These are phyloP conservation scores for Chalciporus piperatus DNA, from an alignment of 768 basidiomycete genomes.

Conservation along the genomic window DNA sequence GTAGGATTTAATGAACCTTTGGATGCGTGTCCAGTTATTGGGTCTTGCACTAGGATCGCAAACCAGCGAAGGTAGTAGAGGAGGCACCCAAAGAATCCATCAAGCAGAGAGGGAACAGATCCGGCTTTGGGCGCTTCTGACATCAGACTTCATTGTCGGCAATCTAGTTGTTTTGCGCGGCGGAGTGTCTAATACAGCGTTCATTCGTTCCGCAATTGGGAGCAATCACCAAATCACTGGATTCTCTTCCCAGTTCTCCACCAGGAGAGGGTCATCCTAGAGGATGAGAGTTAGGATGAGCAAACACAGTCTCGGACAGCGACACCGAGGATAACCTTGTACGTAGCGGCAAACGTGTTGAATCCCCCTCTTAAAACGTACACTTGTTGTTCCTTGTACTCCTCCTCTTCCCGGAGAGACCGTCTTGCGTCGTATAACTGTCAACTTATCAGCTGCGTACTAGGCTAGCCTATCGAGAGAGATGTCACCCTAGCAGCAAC, in stretches of 20 bases:
- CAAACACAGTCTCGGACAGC: no score
- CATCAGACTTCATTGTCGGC: no score
- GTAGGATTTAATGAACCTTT: no score
- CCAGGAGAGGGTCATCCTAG: constrained; percentile 63
- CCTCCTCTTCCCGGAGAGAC: constrained; percentile 38
- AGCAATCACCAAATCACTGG: constrained; percentile 51
- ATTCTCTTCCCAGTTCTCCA: constrained; percentile 71
- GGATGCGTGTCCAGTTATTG: no score
- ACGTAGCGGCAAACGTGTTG: constrained; percentile 63
- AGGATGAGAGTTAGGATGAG: constrained; percentile 3
- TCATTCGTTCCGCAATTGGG: background rate
- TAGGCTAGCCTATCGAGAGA: background rate
- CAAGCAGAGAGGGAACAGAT: no score
- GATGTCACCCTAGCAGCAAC: constrained; percentile 66
- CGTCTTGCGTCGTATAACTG: constrained; percentile 73
- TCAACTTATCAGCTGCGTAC: constrained; percentile 6
- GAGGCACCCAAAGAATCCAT: no score
- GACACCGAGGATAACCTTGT: constrained; percentile 43
- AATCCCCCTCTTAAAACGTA: constrained; percentile 73
- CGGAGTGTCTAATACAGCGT: no score
- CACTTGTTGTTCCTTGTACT: constrained; percentile 52
- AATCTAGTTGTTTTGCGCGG: no score
- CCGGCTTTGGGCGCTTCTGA: no score
- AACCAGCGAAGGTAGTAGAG: no score
- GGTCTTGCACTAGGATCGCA: no score